Evolutionary conservation across 306 rosid genomes (phyloP), one percentile per base, ranked within the genome.

Genomic region (Gynostemma pentaphyllum): DNA sequence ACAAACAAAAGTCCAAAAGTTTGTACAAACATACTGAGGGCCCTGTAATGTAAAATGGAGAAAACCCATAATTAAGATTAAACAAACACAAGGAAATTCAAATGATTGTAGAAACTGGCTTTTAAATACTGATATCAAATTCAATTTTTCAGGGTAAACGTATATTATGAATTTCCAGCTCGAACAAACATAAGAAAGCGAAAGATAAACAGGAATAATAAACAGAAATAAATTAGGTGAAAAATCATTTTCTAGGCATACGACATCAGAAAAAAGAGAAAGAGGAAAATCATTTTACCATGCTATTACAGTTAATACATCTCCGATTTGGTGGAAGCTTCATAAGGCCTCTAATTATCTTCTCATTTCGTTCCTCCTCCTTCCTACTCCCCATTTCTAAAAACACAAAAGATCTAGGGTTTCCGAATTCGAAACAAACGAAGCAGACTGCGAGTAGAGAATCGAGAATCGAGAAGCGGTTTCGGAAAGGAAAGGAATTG

Each of bases 241-340:
- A 42, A n/a, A 40, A 53, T 42, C 32, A 10, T 39, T 37, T 26
- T 34, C 61, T 30, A 10, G 1, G 30, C n/a, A 7, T 18, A 7
- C 14, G 30, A 29, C 62, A 29, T 30, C 41, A 54, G 22, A 50
- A 64, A 19, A 42, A 24, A 72, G 50, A 73, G 19, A 37, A 18
- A 29, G 47, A 23, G 55, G 9, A 39, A 41, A 50, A 41, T 6
- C 9, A 5, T 42, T 40, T 21, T 75, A 85, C 96, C 87, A 85
- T 39, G 70, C 82, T 78, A 44, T 85, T 85, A 57, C 96, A 88
- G 84, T 85, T 88, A 46, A 88, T 88, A 69, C 96, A 88, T 70
- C 71, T 73, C 40, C 96, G 83, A 75, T 88, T 88, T 0, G 96
- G 96, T 16, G 96, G 92, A 51, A 88, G 96, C 85, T 85, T 88